Evolutionary conservation across 2,329 filamentous ascomycete species (phyloP), one percentile per base, ranked within the genome.

Genomic region (Nigrospora sphaerica): DNA sequence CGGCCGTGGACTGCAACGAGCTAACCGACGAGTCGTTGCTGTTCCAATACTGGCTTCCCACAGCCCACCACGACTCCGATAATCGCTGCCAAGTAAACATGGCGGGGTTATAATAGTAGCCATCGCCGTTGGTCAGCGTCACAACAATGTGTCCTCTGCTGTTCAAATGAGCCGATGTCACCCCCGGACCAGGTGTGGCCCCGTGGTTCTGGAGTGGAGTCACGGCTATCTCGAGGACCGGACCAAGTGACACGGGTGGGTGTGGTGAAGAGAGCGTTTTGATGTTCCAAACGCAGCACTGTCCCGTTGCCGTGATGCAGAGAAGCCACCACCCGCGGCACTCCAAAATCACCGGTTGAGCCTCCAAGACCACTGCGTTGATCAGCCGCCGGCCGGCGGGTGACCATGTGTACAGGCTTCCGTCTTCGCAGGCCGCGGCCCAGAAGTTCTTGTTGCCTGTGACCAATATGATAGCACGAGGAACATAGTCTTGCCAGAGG

Each of bases 1-100:
- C 76, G 11, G 82, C 81, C 1, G 82, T 84, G 2, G 87, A 82
- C 53, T 89, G 83, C 34, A 95, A 68, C 43, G 90, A 87, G 41
- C 86, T 84, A 45, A 95, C 82, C 1, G 90, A 90, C 2, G 89
- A 90, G 59, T 96, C 93, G 45, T 90, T 95, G 1, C 90, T 95
- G 65, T 98, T 97, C 95, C 93, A 98, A 64, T 98, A 98, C 62
- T 98, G 93, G 56, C 88, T 95, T 16, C 91, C 91, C 0, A 97
- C 90, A 0, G 92, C 92, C 90, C 93, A 98, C 93, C 93, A 98
- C 2, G 88, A 80, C 62, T 98, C 95, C 2, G 90, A 95, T n/a
- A 98, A 74, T 11, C 91, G 83, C 65, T 97, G 92, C 93, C 93
- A 98, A 9, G 83, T 80, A 64, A 83, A 92, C 85, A 98, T 87